These are phyloP conservation scores for Neofusicoccum ribis DNA, from an alignment of 2,329 filamentous ascomycete genomes.

Conservation along the genomic window DNA sequence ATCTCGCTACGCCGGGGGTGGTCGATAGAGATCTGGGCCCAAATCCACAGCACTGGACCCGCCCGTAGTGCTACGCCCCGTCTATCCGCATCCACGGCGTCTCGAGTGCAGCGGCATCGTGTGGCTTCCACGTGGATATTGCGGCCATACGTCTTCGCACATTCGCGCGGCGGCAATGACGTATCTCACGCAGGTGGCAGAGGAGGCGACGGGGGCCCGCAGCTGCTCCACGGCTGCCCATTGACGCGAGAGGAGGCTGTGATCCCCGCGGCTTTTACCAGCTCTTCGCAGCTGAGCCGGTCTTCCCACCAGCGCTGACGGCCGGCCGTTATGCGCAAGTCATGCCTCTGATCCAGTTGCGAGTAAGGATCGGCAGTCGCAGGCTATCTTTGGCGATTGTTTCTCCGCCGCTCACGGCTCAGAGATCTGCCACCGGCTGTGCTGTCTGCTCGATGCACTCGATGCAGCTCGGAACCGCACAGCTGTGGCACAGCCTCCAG, in stretches of 20 bases:
- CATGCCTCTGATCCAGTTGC: slow-evolving; percentile 2
- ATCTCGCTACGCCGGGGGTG: slow-evolving; percentile 16
- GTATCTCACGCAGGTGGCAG: slow-evolving; percentile 1
- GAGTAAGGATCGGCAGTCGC: slow-evolving; percentile 10
- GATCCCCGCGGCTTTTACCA: background rate
- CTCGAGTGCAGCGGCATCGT: background rate
- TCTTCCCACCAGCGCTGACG: background rate
- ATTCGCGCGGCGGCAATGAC: background rate
- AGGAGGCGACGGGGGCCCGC: background rate
- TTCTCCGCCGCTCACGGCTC: background rate
- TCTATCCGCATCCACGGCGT: background rate
- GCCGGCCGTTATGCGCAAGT: slow-evolving; percentile 5
- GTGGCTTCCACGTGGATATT: slow-evolving; percentile 16
- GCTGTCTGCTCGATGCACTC: slow-evolving; percentile 1
- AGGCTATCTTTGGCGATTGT: background rate
- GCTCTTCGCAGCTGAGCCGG: background rate
- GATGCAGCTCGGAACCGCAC: slow-evolving; percentile 5
- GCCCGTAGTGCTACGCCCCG: background rate
- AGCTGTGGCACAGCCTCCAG: slow-evolving; percentile 7
- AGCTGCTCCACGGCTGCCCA: background rate
- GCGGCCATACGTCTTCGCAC: background rate
- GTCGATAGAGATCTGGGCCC: slow-evolving; percentile 17
- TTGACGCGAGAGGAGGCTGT: background rate
- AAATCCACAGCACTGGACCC: slow-evolving; percentile 16
- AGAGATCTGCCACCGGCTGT: background rate